Conservation (phyloP, 2,329 filamentous ascomycete genomes). For the Gaeumannomyces sp. region DNA sequence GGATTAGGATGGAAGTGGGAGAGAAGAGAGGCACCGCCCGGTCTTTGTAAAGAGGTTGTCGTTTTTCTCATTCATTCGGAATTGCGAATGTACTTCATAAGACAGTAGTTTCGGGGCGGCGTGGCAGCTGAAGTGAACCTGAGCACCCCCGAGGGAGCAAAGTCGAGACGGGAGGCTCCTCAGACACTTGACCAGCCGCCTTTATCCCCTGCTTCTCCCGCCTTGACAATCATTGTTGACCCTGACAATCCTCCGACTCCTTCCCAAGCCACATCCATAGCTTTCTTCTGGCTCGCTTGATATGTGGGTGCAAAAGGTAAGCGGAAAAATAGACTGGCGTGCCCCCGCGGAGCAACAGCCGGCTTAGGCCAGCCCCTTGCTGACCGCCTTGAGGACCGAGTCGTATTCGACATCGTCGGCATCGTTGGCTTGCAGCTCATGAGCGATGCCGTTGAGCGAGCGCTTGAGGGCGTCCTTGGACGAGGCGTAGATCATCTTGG, state of each 20-base stretch:
- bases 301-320: background rate
- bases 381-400: slow-evolving; percentile 59
- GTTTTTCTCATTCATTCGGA: slow-evolving; percentile 1
- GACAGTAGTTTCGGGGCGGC: background rate
- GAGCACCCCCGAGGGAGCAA: background rate
- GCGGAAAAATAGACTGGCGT: background rate
- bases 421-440: slow-evolving; percentile 80
- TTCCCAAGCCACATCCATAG: background rate
- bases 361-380: slow-evolving; percentile 51
- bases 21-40: background rate
- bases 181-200: background rate
- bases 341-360: background rate
- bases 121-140: background rate
- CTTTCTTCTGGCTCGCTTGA: background rate
- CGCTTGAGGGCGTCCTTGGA: slow-evolving; percentile 84
- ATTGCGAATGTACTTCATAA: slow-evolving; percentile 1
- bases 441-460: slow-evolving; percentile 66
- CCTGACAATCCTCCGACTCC: background rate
- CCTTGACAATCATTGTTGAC: background rate
- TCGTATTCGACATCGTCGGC: slow-evolving; percentile 75
- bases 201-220: background rate
- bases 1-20: background rate
- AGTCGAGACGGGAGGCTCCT: background rate
- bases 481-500: slow-evolving; percentile 86
- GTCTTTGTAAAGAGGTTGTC: background rate